Evolutionary conservation across 805 yeast genomes (phyloP).

Genomic region (Pichia occidentalis): DNA sequence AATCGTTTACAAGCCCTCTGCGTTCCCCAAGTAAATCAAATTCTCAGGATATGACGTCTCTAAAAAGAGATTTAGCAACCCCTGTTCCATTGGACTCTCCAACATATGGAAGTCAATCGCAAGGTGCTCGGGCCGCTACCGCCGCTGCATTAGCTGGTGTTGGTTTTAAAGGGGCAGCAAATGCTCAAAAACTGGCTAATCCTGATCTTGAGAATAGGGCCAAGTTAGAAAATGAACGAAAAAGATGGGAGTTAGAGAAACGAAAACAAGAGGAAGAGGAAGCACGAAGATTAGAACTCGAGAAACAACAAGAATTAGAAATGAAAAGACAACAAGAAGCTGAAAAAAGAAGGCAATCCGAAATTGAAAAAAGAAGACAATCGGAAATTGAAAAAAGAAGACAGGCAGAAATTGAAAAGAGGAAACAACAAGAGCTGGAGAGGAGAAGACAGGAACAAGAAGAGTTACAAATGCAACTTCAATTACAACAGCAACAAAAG

Average conservation of each 20-base stretch:
- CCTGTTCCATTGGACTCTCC: neutral
- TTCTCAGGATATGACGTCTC: neutral
- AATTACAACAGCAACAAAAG: slow-evolving; percentile 1
- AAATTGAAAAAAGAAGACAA: slow-evolving; percentile 7
- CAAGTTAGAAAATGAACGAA: slow-evolving; percentile 5
- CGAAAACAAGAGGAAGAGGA: slow-evolving; percentile 5
- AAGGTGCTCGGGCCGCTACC: slow-evolving; percentile 2
- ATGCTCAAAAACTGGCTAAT: slow-evolving; percentile 1
- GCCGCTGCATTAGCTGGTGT: slow-evolving; percentile 8
- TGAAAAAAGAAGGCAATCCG: slow-evolving; percentile 5
- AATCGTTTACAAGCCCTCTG: slow-evolving; percentile 7
- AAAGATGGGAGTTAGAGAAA: slow-evolving; percentile 6
- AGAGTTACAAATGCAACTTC: slow-evolving; percentile 2
- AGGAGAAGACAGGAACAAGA: neutral
- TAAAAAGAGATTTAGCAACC: slow-evolving; percentile 3
- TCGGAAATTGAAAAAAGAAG: neutral
- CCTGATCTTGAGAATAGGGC: slow-evolving; percentile 7
- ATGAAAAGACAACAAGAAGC: slow-evolving; percentile 4
- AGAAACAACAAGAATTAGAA: slow-evolving; percentile 5
- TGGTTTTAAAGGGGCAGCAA: no score
- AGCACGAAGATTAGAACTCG: slow-evolving; percentile 2
- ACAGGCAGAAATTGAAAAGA: slow-evolving; percentile 4
- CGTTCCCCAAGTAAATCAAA: slow-evolving; percentile 9
- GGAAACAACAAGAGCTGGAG: neutral
- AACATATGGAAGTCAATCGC: neutral